Evolutionary conservation across 2,329 filamentous ascomycete genomes (phyloP), one percentile per base, ranked within the genome.

Genomic region (Botryotinia calthae): DNA sequence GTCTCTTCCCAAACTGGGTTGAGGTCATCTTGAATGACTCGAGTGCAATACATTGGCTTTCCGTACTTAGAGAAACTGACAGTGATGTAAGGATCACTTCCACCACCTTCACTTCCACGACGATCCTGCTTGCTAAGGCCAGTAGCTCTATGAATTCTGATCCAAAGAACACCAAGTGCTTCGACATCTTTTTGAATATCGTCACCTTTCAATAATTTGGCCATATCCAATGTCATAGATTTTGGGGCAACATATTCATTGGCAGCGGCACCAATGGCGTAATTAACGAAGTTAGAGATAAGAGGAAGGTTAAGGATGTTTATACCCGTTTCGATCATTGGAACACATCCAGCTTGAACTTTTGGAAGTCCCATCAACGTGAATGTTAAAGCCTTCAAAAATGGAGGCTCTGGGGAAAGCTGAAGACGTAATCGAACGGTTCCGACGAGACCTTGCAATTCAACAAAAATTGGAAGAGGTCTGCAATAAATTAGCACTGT

Each of bases 11-110:
- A 98, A 7, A 97, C 87, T 0, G 96, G 96, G 79, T 98, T 97
- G 71, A 97, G 87, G 77, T 98, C 92, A 79, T 98, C 95, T 70
- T 95, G 94, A 76, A 98, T 98, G 69, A 98, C 95, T 65, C 96
- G 90, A 1, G 96, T 98, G 82, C 95, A 98, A 82, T 97, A 98
- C 88, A 97, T 97, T 2, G 95, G 95, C 83, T 99, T 99, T 72
- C 93, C 93, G 78, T 98, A 98, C 82, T 98, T 98, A 79, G 93
- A 97, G 85, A 97, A 98, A 58, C 93, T 91, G 51, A 98, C 87
- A 46, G 95, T 98, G 80, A 98, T 97, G 82, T 98, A 98, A 0
- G 95, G 94, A 78, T 99, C 96, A 68, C 93, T 97, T 62, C 95
- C 95, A 48, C 96, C 95, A 28, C 94, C 92, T 70, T 91, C 87